phyloP scores from a whole-genome alignment of 139 green algal genomes.

The Picochlorum sp. region DNA sequence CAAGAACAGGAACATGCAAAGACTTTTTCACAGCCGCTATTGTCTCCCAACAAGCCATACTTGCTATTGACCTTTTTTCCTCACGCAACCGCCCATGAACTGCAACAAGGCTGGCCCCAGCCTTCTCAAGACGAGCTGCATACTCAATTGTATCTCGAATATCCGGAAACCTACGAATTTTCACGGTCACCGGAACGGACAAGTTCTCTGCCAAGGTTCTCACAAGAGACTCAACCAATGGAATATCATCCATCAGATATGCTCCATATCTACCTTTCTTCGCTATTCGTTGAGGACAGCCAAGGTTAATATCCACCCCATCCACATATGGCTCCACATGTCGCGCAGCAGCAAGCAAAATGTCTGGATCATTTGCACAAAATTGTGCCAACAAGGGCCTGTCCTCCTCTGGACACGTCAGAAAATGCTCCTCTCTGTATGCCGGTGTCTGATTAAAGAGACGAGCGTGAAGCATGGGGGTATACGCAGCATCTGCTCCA shows the following conservation, averaged over 20 bases:
- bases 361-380: slow-evolving; percentile 89
- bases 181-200: slow-evolving; percentile 60
- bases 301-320: slow-evolving; percentile 94
- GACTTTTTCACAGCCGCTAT: slow-evolving; percentile 45
- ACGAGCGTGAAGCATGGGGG: slow-evolving; percentile 93
- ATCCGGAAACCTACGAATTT: slow-evolving; percentile 86
- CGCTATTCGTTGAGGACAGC: slow-evolving; percentile 91
- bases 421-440: slow-evolving; percentile 86
- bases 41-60: slow-evolving; percentile 13
- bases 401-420: slow-evolving; percentile 59
- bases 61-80: slow-evolving; percentile 83
- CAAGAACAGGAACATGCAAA: slow-evolving; percentile 70
- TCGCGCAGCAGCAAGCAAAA: slow-evolving; percentile 66
- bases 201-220: slow-evolving; percentile 33
- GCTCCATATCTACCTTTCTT: slow-evolving; percentile 52
- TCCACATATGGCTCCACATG: slow-evolving; percentile 68
- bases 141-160: slow-evolving; percentile 82
- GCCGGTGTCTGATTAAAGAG: slow-evolving; percentile 64
- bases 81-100: slow-evolving; percentile 91
- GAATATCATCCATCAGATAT: slow-evolving; percentile 87
- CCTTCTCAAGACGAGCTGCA: slow-evolving; percentile 77
- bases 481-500: slow-evolving; percentile 87
- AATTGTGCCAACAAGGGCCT: slow-evolving; percentile 94
- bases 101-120: slow-evolving; percentile 79
- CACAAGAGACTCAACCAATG: slow-evolving; percentile 57